A percentile compares a stretch with the other conserved stretches of the same genome.
These are phyloP conservation scores for Vitis hybrid DNA, from an alignment of 177 flowering plant genomes.

Conservation along the genomic window DNA sequence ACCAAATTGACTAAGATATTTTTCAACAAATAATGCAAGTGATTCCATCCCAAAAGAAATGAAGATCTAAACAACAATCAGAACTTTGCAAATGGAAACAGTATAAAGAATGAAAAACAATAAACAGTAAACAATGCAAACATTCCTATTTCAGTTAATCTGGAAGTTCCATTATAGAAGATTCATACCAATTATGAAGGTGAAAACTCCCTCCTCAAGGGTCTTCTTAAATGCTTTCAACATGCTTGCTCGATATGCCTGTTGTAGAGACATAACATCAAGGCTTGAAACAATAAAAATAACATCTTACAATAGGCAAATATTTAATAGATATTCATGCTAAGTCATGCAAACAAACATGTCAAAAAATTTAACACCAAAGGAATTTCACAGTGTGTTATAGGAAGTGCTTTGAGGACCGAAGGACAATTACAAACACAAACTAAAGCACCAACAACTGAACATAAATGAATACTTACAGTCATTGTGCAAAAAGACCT, in stretches of 20 bases:
- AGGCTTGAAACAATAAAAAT: background rate
- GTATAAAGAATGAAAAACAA: background rate
- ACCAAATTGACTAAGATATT: conserved; percentile 2
- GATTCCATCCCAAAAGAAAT: conserved; percentile 9
- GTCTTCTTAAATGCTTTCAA: conserved; percentile 95
- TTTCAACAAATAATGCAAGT: conserved; percentile 3
- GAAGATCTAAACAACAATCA: background rate
- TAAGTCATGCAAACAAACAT: background rate
- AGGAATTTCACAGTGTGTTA: background rate
- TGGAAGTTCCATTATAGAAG: conserved; percentile 12
- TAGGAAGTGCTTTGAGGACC: too few species aligned
- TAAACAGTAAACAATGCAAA: background rate
- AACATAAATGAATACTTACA: background rate
- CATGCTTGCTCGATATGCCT: conserved; percentile 98
- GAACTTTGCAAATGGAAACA: background rate
- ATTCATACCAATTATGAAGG: conserved; percentile 86
- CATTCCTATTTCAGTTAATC: background rate
- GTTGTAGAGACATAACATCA: conserved; percentile 18
- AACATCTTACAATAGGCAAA: background rate
- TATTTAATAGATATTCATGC: background rate
- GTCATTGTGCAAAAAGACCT: background rate
- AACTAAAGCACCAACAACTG: background rate
- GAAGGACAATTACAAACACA: background rate
- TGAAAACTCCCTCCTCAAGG: conserved; percentile 83
- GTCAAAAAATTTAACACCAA: background rate